Conservation (phyloP, 768 basidiomycete genomes). For the Auriculariales sp. region DNA sequence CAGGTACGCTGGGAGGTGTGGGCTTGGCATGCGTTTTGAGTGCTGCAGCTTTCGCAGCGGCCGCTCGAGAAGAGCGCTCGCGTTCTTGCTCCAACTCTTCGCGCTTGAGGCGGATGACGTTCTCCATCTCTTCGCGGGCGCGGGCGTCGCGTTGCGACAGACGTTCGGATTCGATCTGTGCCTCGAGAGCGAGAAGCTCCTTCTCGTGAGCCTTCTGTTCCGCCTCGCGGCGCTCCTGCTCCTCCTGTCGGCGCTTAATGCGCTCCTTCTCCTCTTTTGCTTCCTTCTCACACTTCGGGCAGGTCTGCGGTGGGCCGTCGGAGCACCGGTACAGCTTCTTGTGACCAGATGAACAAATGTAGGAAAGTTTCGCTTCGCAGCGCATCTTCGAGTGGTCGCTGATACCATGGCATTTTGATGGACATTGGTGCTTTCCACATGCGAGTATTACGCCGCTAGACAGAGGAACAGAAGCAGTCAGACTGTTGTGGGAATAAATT, state of each 20-base stretch:
- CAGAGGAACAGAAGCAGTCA: background rate
- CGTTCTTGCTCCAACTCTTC: conserved; percentile 25
- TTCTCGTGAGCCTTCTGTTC: conserved; percentile 28
- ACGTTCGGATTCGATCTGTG: conserved; percentile 21
- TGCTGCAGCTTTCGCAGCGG: background rate
- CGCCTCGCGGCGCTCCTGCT: conserved; percentile 29
- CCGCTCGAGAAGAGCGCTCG: background rate
- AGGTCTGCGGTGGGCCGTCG: conserved; percentile 21
- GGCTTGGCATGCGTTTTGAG: conserved; percentile 4
- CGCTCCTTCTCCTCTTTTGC: conserved; percentile 26
- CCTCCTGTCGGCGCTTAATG: conserved; percentile 23
- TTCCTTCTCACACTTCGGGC: conserved; percentile 33
- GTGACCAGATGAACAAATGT: conserved; percentile 33
- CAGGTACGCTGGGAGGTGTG: background rate
- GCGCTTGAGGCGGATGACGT: conserved; percentile 24
- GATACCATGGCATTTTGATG: conserved; percentile 46
- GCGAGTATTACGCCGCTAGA: conserved; percentile 32
- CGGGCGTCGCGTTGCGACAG: conserved; percentile 27
- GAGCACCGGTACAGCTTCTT: conserved; percentile 28
- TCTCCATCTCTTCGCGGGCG: conserved; percentile 20
- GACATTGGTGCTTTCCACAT: conserved; percentile 43
- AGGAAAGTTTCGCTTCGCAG: conserved; percentile 25
- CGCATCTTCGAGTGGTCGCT: conserved; percentile 37
- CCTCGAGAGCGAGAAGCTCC: conserved; percentile 29
- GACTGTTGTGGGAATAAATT: background rate